These are phyloP conservation scores for Leishmania amazonensis DNA, from an alignment of 208 protist species.

Conservation along the genomic window DNA sequence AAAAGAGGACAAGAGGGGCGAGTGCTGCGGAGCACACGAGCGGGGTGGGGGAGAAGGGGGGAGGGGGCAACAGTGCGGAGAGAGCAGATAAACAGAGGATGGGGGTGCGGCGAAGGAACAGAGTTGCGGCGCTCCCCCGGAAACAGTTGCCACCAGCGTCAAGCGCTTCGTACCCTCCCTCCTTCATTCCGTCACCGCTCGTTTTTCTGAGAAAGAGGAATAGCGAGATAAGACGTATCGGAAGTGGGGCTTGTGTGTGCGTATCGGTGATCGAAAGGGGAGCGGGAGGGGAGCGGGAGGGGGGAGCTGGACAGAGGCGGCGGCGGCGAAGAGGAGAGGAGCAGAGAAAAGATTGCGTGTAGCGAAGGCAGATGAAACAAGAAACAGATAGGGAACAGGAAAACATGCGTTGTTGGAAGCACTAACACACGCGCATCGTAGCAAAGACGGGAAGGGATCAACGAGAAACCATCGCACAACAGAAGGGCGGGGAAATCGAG, in stretches of 20 bases:
- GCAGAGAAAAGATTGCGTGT: not conserved
- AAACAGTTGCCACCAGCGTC: not conserved
- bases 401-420: not conserved
- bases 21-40: not conserved
- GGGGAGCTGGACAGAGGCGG: too few species aligned
- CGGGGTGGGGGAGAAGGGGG: not conserved
- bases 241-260: not conserved
- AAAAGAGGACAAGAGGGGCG: not conserved
- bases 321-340: not conserved
- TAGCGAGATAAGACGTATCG: not conserved
- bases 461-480: not conserved
- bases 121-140: not conserved
- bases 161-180: not conserved
- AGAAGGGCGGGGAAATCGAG: not conserved
- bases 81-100: not conserved
- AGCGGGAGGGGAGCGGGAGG: not conserved
- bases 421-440: conserved; percentile 1
- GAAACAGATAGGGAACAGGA: not conserved
- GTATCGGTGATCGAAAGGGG: not conserved
- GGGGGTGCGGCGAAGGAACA: not conserved
- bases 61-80: not conserved
- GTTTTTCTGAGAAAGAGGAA: not conserved
- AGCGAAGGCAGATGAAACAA: not conserved
- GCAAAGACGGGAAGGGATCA: not conserved
- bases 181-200: not conserved